A percentile compares a stretch with the other conserved stretches of the same genome.
These are phyloP conservation scores for Dissophora globulifera DNA, from an alignment of 192 early-diverging fungal genomes.

Conservation along the genomic window DNA sequence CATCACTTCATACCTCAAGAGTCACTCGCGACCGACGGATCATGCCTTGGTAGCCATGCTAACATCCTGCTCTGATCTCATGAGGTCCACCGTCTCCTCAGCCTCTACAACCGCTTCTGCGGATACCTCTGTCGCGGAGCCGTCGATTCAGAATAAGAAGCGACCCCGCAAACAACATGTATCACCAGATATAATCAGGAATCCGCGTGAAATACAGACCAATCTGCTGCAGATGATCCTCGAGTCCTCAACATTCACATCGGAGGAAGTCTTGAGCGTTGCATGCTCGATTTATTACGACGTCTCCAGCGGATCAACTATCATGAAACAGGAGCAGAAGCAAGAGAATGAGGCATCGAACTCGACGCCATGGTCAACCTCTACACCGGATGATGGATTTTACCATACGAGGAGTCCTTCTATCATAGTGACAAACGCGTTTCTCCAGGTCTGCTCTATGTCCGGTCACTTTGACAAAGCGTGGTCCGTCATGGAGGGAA, in stretches of 20 bases:
- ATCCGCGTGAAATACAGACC: not conserved
- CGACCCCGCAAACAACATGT: too few species aligned
- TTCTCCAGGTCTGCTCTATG: constrained; percentile 33
- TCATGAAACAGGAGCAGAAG: not conserved
- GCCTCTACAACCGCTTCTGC: not conserved
- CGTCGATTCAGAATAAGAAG: too few species aligned
- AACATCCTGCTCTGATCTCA: constrained; percentile 21
- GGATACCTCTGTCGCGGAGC: not conserved
- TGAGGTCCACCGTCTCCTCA: too few species aligned
- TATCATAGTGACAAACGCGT: constrained; percentile 30
- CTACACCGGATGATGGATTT: too few species aligned
- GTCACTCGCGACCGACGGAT: constrained; percentile 25
- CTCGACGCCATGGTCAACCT: too few species aligned
- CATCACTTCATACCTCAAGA: constrained; percentile 34
- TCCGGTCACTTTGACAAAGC: constrained; percentile 39
- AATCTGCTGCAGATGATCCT: constrained; percentile 40
- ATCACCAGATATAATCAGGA: not conserved
- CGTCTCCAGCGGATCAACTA: not conserved
- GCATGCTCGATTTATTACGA: constrained; percentile 23
- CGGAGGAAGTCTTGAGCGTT: constrained; percentile 32
- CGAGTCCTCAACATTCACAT: constrained; percentile 20
- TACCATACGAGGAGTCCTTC: constrained; percentile 1
- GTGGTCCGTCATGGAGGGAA: constrained; percentile 13
- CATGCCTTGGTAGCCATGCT: constrained; percentile 37
- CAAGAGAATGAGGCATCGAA: not conserved